Evolutionary conservation across 148 eudicot genomes (phyloP), one percentile per base, ranked within the genome.

Genomic region (Vaccinium macrocarpon): DNA sequence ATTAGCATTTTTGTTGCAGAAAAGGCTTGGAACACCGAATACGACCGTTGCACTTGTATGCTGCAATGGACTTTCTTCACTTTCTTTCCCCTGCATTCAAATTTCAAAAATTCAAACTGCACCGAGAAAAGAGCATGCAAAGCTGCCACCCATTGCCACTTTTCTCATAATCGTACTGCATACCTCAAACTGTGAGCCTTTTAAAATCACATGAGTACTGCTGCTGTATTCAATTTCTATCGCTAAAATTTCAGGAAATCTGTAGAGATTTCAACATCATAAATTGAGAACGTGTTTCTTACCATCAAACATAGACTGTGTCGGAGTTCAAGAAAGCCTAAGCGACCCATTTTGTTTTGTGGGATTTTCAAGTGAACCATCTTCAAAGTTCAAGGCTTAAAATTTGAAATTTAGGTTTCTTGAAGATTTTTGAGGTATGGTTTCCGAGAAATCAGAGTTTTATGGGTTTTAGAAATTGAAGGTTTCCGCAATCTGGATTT

Each of bases 81-180:
- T 35, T 35, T 35, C 38, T 23, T 10, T 23, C 6, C 8, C 51
- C 16, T 13, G 11, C 50, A 71, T 83, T 83, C 88, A 87, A 87
- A 87, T 74, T 87, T 87, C 88, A 87, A 87, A 87, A 27, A 13
- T 84, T 87, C 86, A 86, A 83, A 25, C 19, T n/a, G 71, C 23
- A 49, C 2, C 29, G 5, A n/a, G 64, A 62, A 62, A 9, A 11
- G 79, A 53, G 32, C 15, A 84, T 64, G 81, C 59, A 70, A 73
- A 59, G 64, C 82, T 14, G 14, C 53, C 81, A 64, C 11, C 72
- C 23, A 11, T 16, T 38, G 70, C 76, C 76, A 56, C 64, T 70
- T 86, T 74, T 73, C 48, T 32, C 85, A 76, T 49, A 56, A 27
- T 38, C 12, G 48, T 70, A 61, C 23, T 21, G 16, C 18, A 57